phyloP scores from a whole-genome alignment of 1,284 basidiomycete species.

The Naganishia cerealis region DNA sequence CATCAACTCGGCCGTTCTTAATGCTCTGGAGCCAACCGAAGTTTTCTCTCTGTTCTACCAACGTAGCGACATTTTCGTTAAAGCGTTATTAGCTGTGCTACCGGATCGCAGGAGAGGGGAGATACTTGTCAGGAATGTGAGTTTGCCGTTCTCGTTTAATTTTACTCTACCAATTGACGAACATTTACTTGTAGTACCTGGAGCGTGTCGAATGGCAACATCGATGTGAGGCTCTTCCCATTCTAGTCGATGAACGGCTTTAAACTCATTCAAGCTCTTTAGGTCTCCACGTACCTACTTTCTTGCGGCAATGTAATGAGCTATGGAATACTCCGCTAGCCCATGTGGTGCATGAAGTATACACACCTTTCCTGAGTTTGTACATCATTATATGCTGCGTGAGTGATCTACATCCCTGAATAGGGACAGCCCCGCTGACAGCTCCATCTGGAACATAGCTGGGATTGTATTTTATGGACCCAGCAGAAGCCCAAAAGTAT shows the following conservation, averaged over 20 bases:
- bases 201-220: conserved; percentile 55
- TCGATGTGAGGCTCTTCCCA: conserved; percentile 46
- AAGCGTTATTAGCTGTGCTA: conserved; percentile 48
- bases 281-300: conserved; percentile 53
- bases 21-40: conserved; percentile 49
- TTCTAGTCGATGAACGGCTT: not conserved
- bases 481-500: conserved; percentile 45
- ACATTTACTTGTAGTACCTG: conserved; percentile 40
- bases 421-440: not conserved
- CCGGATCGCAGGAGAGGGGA: conserved; percentile 50
- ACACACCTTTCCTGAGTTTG: conserved; percentile 50
- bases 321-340: conserved; percentile 51
- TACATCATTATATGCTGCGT: conserved; percentile 52
- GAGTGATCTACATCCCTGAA: conserved; percentile 31
- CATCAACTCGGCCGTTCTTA: conserved; percentile 38
- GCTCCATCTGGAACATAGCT: conserved; percentile 38
- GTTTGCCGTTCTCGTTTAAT: conserved; percentile 25
- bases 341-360: conserved; percentile 48
- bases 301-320: conserved; percentile 51
- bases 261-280: conserved; percentile 6
- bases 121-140: conserved; percentile 49
- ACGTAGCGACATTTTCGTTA: conserved; percentile 49
- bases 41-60: conserved; percentile 50
- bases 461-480: conserved; percentile 53
- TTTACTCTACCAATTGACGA: not conserved